Percentiles rank a stretch among this genome's conserved stretches.
These are phyloP conservation scores for Emydomyces testavorans DNA, from an alignment of 2,329 filamentous ascomycete genomes.

Conservation along the genomic window DNA sequence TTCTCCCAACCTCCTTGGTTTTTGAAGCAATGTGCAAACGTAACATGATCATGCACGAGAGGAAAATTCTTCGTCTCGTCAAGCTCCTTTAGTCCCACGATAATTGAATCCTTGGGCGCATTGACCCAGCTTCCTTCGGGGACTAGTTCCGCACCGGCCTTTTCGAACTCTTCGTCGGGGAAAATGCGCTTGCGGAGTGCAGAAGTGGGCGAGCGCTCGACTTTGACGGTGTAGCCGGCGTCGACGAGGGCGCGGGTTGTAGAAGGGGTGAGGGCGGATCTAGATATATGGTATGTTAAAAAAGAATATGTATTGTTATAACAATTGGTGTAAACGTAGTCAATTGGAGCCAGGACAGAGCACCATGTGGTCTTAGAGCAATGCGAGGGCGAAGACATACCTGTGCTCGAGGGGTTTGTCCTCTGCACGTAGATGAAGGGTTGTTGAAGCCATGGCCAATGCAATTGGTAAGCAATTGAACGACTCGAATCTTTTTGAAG, in stretches of 20 bases:
- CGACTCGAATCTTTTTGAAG: neutral
- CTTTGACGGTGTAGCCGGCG: slow-evolving; percentile 31
- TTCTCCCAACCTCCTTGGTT: slow-evolving; percentile 20
- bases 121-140: slow-evolving; percentile 32
- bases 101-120: slow-evolving; percentile 23
- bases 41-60: slow-evolving; percentile 19
- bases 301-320: neutral
- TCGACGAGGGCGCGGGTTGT: slow-evolving; percentile 34
- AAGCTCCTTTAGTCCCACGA: slow-evolving; percentile 20
- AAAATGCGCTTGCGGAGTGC: slow-evolving; percentile 27
- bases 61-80: slow-evolving; percentile 19
- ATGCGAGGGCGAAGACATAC: slow-evolving; percentile 10
- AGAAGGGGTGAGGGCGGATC: slow-evolving; percentile 22
- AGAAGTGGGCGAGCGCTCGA: slow-evolving; percentile 27
- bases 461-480: slow-evolving; percentile 4
- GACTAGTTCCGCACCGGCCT: slow-evolving; percentile 31
- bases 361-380: neutral
- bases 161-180: slow-evolving; percentile 31
- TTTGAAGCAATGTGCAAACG: slow-evolving; percentile 21
- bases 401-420: slow-evolving; percentile 19
- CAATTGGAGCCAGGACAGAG: no score
- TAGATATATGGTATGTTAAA: slow-evolving; percentile 1
- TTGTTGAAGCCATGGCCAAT: slow-evolving; percentile 13
- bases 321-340: no score
- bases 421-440: slow-evolving; percentile 19